These are phyloP conservation scores for Nectriaceae sp. DNA, from an alignment of 2,329 filamentous ascomycete genomes.

Conservation along the genomic window DNA sequence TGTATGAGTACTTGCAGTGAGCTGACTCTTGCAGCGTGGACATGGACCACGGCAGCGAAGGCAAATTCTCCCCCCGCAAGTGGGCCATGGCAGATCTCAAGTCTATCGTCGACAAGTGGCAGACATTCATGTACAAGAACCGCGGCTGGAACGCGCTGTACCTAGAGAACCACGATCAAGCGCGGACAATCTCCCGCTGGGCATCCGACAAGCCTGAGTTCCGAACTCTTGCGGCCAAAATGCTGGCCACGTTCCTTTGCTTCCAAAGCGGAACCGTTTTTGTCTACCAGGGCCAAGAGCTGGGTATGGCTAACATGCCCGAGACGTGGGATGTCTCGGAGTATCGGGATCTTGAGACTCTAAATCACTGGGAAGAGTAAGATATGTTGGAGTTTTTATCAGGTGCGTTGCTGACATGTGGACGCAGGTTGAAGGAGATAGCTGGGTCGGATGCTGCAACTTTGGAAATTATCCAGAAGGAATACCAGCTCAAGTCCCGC, in stretches of 20 bases:
- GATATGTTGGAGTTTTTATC: not conserved
- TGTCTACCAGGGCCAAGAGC: slow-evolving; percentile 62
- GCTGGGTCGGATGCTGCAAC: too few relatives aligned
- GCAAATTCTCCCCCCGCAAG: slow-evolving; percentile 51
- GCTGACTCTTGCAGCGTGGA: slow-evolving; percentile 56
- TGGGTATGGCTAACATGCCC: slow-evolving; percentile 61
- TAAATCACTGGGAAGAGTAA: slow-evolving; percentile 57
- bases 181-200: slow-evolving; percentile 56
- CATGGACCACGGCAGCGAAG: slow-evolving; percentile 48
- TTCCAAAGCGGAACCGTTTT: slow-evolving; percentile 57
- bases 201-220: slow-evolving; percentile 44
- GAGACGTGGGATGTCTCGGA: slow-evolving; percentile 51
- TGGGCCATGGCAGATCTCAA: slow-evolving; percentile 49
- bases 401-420: too few relatives aligned
- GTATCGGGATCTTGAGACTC: slow-evolving; percentile 57
- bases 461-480: slow-evolving; percentile 37
- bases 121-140: slow-evolving; percentile 49
- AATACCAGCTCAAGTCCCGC: slow-evolving; percentile 60
- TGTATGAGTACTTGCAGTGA: not conserved
- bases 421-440: too few relatives aligned
- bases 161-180: slow-evolving; percentile 66
- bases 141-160: slow-evolving; percentile 62
- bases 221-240: slow-evolving; percentile 50
- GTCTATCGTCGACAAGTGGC: slow-evolving; percentile 46
- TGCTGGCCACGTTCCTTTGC: slow-evolving; percentile 51